These are phyloP conservation scores for Ophiostoma quercus DNA, from an alignment of 2,329 filamentous ascomycete genomes.

Conservation along the genomic window DNA sequence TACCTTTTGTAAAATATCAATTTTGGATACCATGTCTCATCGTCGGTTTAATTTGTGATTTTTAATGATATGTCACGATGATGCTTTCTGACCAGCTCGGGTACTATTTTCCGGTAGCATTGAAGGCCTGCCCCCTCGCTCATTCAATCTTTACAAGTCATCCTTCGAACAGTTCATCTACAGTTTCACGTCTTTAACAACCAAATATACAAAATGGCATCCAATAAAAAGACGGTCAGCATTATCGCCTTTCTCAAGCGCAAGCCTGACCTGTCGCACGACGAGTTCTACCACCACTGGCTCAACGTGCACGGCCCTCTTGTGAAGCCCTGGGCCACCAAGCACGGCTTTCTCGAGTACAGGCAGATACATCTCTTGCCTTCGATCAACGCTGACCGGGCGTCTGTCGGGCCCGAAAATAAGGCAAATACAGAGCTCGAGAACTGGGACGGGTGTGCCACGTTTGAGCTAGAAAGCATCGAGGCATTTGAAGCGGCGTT, in stretches of 20 bases:
- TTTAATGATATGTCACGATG: neutral
- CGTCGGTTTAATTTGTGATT: neutral
- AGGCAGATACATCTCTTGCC: slow-evolving; percentile 33
- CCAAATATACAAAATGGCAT: neutral
- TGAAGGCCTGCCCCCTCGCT: neutral
- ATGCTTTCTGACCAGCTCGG: neutral
- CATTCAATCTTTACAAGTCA: too few relatives aligned
- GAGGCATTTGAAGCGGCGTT: neutral
- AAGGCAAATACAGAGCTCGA: neutral
- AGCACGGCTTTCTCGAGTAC: slow-evolving; percentile 34
- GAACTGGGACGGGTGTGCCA: neutral
- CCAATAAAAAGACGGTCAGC: neutral
- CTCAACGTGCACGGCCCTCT: slow-evolving; percentile 34
- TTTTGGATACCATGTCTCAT: too few relatives aligned
- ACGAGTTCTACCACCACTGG: slow-evolving; percentile 36
- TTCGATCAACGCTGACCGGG: slow-evolving; percentile 31
- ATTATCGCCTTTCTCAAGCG: neutral
- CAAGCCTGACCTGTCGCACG: slow-evolving; percentile 19
- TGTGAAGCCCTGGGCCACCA: slow-evolving; percentile 34
- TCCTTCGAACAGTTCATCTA: too few relatives aligned
- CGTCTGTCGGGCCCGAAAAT: slow-evolving; percentile 21
- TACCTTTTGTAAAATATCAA: neutral
- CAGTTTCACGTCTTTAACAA: too few relatives aligned
- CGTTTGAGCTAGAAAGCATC: neutral
- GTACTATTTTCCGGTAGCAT: slow-evolving; percentile 3